Percentiles rank a stretch among this genome's conserved stretches.
Conservation (phyloP, 2,329 filamentous ascomycete species). For the Cryphonectria parasitica region DNA sequence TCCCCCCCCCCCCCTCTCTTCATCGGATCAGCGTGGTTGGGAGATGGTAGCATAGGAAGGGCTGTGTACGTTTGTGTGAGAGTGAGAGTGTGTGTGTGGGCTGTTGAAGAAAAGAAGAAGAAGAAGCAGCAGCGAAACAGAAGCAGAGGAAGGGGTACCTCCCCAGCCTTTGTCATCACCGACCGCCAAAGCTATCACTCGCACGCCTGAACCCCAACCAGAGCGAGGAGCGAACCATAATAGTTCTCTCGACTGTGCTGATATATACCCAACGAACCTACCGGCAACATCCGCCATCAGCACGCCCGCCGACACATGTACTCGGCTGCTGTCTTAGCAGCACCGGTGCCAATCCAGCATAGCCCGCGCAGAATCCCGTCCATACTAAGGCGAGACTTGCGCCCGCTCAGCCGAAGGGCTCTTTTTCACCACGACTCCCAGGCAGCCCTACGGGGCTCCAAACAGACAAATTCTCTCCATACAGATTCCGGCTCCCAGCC, state of each 20-base stretch:
- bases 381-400: slow-evolving; percentile 38
- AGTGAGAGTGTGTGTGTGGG: slow-evolving; percentile 7
- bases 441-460: slow-evolving; percentile 59
- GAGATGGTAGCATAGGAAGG: slow-evolving; percentile 19
- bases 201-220: slow-evolving; percentile 14
- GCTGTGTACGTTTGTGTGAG: no score
- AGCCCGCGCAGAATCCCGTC: slow-evolving; percentile 35
- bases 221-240: slow-evolving; percentile 21
- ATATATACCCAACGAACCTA: slow-evolving; percentile 30
- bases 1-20: not conserved
- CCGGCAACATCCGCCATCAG: slow-evolving; percentile 31
- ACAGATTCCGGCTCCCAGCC: slow-evolving; percentile 69
- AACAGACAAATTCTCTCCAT: slow-evolving; percentile 61
- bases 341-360: slow-evolving; percentile 37
- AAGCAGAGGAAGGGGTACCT: not conserved
- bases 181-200: not conserved
- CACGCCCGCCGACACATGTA: slow-evolving; percentile 42
- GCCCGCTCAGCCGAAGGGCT: slow-evolving; percentile 34
- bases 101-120: slow-evolving; percentile 12
- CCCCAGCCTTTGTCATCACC: slow-evolving; percentile 29
- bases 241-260: slow-evolving; percentile 26
- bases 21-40: slow-evolving; percentile 21
- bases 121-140: not conserved
- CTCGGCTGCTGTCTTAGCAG: slow-evolving; percentile 37
- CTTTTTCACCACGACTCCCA: slow-evolving; percentile 38